A percentile compares a stretch with the other conserved stretches of the same genome.
Evolutionary conservation across 495 filamentous ascomycete species (phyloP).

Genomic region (Sordaria brevicollis): DNA sequence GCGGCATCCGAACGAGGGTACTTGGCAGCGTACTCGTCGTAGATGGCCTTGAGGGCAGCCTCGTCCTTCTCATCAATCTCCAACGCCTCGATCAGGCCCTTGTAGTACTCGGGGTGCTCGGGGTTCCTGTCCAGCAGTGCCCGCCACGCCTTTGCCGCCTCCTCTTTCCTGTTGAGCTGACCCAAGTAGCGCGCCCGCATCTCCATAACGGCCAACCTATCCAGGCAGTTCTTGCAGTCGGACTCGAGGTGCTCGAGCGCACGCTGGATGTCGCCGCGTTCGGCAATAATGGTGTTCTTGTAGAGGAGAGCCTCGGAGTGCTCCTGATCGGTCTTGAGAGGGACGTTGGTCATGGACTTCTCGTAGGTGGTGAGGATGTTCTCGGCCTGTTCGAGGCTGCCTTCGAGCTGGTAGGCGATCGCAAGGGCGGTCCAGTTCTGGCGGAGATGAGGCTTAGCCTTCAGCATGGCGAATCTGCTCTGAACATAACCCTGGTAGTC

Average conservation of each 20-base stretch:
- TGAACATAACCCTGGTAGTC: constrained; percentile 91
- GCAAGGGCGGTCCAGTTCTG: constrained; percentile 96
- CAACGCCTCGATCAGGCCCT: constrained; percentile 58
- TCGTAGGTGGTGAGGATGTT: constrained; percentile 86
- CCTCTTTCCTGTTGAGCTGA: constrained; percentile 63
- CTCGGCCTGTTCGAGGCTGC: constrained; percentile 77
- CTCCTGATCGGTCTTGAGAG: constrained; percentile 68
- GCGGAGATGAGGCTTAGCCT: constrained; percentile 63
- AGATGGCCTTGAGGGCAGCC: constrained; percentile 55
- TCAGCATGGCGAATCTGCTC: constrained; percentile 74
- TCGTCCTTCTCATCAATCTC: constrained; percentile 52
- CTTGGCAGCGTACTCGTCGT: constrained; percentile 71
- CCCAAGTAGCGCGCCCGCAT: constrained; percentile 76
- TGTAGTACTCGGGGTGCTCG: constrained; percentile 80
- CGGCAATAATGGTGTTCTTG: constrained; percentile 90
- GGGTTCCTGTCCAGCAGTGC: constrained; percentile 75
- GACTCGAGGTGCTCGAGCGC: constrained; percentile 81
- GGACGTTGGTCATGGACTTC: constrained; percentile 70
- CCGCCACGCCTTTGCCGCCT: constrained; percentile 74
- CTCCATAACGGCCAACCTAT: constrained; percentile 85
- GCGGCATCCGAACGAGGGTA: constrained; percentile 77
- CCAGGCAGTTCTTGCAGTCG: constrained; percentile 64
- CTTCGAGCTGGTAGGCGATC: constrained; percentile 81
- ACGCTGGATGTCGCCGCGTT: constrained; percentile 63
- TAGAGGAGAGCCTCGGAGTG: constrained; percentile 95